These are phyloP conservation scores for Saccharomycopsis selenospora DNA, from an alignment of 805 yeast species.

Conservation along the genomic window DNA sequence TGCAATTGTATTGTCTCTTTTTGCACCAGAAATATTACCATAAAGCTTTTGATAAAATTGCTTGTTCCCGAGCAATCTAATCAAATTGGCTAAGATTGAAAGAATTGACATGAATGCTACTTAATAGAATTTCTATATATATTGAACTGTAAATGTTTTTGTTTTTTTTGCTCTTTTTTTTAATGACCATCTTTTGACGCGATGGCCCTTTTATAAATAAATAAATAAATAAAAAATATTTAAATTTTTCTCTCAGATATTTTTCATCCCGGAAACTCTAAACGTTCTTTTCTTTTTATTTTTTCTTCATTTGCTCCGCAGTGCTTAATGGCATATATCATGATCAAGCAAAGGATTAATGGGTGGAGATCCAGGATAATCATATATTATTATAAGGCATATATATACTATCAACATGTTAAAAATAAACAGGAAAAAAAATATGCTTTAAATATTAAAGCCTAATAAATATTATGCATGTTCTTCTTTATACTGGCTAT, in stretches of 20 bases:
- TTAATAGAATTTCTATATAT: neutral
- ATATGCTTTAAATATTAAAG: no score
- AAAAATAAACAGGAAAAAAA: no score
- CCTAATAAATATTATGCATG: no score
- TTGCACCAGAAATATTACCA: conserved; percentile 15
- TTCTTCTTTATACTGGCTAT: no score
- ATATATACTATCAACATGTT: no score
- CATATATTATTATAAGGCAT: no score
- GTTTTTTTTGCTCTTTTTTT: conserved; percentile 35
- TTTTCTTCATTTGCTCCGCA: no score
- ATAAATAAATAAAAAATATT: conserved; percentile 23
- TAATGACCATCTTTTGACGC: conserved; percentile 47
- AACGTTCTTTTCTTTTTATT: no score
- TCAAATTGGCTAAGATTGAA: conserved; percentile 2
- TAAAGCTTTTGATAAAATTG: conserved; percentile 4
- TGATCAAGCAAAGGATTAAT: no score
- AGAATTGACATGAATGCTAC: neutral
- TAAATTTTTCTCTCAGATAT: neutral
- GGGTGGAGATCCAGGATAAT: no score
- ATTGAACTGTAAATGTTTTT: conserved; percentile 8
- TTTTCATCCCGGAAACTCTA: no score
- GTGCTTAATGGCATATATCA: no score
- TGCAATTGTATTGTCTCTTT: conserved; percentile 14
- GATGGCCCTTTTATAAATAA: conserved; percentile 36
- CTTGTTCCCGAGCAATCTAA: conserved; percentile 3